Evolutionary conservation across 345 rosid species (phyloP).

Genomic region (Bretschneidera sinensis): DNA sequence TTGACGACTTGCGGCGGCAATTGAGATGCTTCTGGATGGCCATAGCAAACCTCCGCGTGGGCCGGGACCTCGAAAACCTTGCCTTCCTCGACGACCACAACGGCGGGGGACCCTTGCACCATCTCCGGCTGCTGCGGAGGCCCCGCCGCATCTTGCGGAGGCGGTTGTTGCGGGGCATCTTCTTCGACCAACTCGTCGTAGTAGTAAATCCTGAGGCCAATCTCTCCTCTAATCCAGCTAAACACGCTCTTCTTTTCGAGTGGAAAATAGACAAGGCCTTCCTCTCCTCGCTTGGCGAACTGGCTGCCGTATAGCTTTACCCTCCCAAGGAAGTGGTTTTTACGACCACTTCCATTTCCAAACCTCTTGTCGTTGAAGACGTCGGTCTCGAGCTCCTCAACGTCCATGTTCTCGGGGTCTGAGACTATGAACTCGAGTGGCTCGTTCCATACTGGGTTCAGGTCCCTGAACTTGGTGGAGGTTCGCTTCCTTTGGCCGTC

Average conservation of each 20-base stretch:
- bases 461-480: slow-evolving; percentile 65
- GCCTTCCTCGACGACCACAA: slow-evolving; percentile 54
- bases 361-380: slow-evolving; percentile 72
- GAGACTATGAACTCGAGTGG: slow-evolving; percentile 69
- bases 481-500: slow-evolving; percentile 75
- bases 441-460: slow-evolving; percentile 93
- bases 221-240: slow-evolving; percentile 89
- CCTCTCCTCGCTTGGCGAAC: slow-evolving; percentile 64
- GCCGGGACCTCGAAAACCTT: slow-evolving; percentile 42
- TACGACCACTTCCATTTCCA: slow-evolving; percentile 76
- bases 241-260: slow-evolving; percentile 92
- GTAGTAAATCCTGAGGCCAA: slow-evolving; percentile 71
- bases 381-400: slow-evolving; percentile 78
- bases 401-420: slow-evolving; percentile 67
- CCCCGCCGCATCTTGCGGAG: slow-evolving; percentile 5
- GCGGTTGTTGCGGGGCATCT: slow-evolving; percentile 27
- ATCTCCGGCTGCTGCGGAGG: slow-evolving; percentile 31
- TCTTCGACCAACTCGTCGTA: slow-evolving; percentile 62
- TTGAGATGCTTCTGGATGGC: slow-evolving; percentile 25
- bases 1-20: slow-evolving; percentile 49
- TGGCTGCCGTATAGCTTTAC: slow-evolving; percentile 84
- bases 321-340: slow-evolving; percentile 85
- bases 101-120: slow-evolving; percentile 21
- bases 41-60: slow-evolving; percentile 26
- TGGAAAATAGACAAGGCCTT: slow-evolving; percentile 67